Evolutionary conservation across 805 yeast species (phyloP).

Genomic region (Isabelozyma gotoi): DNA sequence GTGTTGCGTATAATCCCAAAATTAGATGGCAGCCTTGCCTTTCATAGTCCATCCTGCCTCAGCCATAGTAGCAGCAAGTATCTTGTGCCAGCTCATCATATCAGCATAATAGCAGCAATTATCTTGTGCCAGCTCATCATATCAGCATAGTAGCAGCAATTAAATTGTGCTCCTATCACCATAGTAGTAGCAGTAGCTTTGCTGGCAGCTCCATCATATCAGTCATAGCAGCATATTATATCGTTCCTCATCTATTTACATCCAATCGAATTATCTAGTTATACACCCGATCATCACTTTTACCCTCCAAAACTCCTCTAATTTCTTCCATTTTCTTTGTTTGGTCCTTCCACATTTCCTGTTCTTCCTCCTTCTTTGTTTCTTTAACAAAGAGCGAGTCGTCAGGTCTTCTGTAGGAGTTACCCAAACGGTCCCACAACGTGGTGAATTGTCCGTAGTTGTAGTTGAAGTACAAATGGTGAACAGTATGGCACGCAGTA

Average conservation of each 20-base stretch:
- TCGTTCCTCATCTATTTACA: neutral
- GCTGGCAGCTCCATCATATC: too few species aligned
- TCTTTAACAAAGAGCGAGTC: constrained; percentile 67
- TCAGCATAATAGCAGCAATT: too few species aligned
- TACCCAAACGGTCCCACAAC: constrained; percentile 95
- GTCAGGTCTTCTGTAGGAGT: constrained; percentile 91
- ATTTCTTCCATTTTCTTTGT: constrained; percentile 73
- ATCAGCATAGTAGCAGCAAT: too few species aligned
- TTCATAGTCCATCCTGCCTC: too few species aligned
- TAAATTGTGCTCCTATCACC: too few species aligned
- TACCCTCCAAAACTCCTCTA: constrained; percentile 79
- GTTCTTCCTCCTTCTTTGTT: constrained; percentile 50
- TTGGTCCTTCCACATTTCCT: constrained; percentile 70
- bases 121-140: too few species aligned
- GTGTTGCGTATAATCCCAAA: too few species aligned
- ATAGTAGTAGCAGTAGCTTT: too few species aligned
- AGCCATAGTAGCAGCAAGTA: too few species aligned
- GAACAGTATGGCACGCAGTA: constrained; percentile 97
- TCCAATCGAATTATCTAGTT: constrained; percentile 12
- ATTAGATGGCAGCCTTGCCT: too few species aligned
- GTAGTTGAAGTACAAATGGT: constrained; percentile 95
- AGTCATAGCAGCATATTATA: too few species aligned
- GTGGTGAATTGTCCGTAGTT: constrained; percentile 99
- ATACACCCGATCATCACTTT: constrained; percentile 72
- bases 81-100: too few species aligned